These are phyloP conservation scores for Colletotrichum simmondsii DNA, from an alignment of 2,329 filamentous ascomycete species.

Conservation along the genomic window DNA sequence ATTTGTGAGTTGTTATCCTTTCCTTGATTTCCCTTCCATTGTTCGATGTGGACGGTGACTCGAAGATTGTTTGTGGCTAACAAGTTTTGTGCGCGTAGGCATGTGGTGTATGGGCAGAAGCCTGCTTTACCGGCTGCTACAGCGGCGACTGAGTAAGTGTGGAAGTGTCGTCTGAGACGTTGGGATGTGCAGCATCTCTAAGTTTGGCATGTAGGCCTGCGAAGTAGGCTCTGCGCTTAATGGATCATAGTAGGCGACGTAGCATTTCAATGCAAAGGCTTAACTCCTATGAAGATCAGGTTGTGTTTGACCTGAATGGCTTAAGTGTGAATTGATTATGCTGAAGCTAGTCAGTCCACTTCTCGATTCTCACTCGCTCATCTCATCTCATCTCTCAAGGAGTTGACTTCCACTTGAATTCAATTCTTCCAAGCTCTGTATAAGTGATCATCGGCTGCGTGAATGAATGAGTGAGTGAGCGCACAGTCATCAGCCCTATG, in stretches of 20 bases:
- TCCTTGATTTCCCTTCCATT: neutral
- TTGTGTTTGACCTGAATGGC: neutral
- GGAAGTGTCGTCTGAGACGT: neutral
- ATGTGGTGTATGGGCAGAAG: conserved; percentile 35
- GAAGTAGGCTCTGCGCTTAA: neutral
- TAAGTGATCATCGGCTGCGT: neutral
- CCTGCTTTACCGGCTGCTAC: neutral
- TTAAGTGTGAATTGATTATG: no score
- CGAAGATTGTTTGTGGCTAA: neutral
- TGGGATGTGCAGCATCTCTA: neutral
- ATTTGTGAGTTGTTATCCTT: conserved; percentile 34
- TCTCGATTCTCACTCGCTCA: no score
- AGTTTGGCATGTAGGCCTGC: neutral
- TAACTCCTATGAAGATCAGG: neutral
- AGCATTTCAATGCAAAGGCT: neutral
- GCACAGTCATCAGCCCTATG: conserved; percentile 25
- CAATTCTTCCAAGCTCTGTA: no score
- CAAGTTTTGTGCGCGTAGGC: neutral
- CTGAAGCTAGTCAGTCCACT: no score
- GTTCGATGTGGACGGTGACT: neutral
- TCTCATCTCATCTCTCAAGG: no score
- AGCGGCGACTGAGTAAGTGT: no score
- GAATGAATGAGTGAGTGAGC: neutral
- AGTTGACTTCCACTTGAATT: neutral
- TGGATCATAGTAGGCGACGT: neutral